Conservation (phyloP, 2,329 filamentous ascomycete species). For the Acrocalymma vagum region DNA sequence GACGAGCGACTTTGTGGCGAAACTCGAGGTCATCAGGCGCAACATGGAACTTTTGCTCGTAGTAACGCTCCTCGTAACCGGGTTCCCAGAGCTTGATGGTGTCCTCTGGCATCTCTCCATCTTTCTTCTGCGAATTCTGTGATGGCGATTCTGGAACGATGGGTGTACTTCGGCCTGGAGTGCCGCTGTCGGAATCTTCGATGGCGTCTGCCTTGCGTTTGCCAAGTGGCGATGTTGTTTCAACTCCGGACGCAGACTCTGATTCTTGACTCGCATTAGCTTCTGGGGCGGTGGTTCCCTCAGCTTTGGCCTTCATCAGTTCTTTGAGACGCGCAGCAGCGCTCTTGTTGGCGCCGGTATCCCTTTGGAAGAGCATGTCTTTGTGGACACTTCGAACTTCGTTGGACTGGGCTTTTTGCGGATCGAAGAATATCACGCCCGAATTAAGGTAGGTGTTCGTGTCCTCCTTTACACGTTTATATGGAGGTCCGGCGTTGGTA, state of each 20-base stretch:
- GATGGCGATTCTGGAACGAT: slow-evolving; percentile 56
- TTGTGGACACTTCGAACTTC: slow-evolving; percentile 71
- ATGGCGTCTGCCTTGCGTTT: slow-evolving; percentile 82
- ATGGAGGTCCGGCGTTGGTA: slow-evolving; percentile 28
- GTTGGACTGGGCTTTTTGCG: slow-evolving; percentile 46
- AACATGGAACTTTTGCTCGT: slow-evolving; percentile 93
- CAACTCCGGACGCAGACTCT: slow-evolving; percentile 44
- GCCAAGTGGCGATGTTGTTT: slow-evolving; percentile 61
- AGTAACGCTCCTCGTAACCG: slow-evolving; percentile 94
- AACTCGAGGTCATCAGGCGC: slow-evolving; percentile 84
- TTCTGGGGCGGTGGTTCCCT: slow-evolving; percentile 33
- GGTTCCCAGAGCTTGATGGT: slow-evolving; percentile 93
- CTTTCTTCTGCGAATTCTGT: slow-evolving; percentile 47
- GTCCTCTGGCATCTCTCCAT: slow-evolving; percentile 74
- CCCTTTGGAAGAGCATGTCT: slow-evolving; percentile 85
- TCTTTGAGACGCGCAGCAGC: slow-evolving; percentile 84
- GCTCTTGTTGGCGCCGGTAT: slow-evolving; percentile 84
- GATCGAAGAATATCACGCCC: slow-evolving; percentile 46
- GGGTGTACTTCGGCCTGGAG: slow-evolving; percentile 68
- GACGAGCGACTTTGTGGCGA: slow-evolving; percentile 83
- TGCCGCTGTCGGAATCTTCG: slow-evolving; percentile 68
- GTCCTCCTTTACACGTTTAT: slow-evolving; percentile 45
- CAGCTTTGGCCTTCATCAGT: slow-evolving; percentile 68
- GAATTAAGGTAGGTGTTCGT: slow-evolving; percentile 45
- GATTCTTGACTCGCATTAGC: slow-evolving; percentile 28